These are phyloP conservation scores for Coleophoma cylindrospora DNA, from an alignment of 2,329 filamentous ascomycete species.

Conservation along the genomic window DNA sequence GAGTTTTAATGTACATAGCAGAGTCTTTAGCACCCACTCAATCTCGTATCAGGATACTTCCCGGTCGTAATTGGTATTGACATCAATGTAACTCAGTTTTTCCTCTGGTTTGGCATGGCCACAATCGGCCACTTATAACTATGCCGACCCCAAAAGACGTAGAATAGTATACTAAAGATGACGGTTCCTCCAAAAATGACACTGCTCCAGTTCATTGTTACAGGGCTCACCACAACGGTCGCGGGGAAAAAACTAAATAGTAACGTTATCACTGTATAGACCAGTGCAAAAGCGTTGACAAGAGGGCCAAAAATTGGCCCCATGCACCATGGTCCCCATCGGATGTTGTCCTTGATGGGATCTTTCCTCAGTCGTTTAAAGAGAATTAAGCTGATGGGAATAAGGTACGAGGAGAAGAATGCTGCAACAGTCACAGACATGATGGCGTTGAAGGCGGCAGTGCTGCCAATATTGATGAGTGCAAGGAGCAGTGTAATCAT, in stretches of 20 bases:
- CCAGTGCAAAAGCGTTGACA: conserved; percentile 8
- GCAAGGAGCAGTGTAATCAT: conserved; percentile 27
- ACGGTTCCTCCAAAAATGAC: conserved; percentile 63
- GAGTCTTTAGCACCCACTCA: too few species aligned
- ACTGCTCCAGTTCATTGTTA: conserved; percentile 64
- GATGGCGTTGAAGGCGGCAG: conserved; percentile 38
- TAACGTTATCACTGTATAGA: conserved; percentile 34
- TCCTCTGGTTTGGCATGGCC: too few species aligned
- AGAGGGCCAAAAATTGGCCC: conserved; percentile 16
- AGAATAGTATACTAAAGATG: conserved; percentile 55
- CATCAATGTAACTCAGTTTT: too few species aligned
- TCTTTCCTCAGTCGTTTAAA: conserved; percentile 34
- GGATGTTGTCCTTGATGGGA: conserved; percentile 13
- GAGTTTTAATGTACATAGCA: too few species aligned
- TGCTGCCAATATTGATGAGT: conserved; percentile 35
- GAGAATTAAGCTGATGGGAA: conserved; percentile 32
- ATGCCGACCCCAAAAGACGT: conserved; percentile 54
- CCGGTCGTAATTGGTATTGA: too few species aligned
- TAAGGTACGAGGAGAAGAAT: conserved; percentile 38
- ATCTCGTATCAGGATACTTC: too few species aligned
- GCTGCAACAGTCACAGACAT: conserved; percentile 36
- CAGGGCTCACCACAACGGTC: conserved; percentile 11
- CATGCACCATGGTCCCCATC: conserved; percentile 14
- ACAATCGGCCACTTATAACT: conserved; percentile 73
- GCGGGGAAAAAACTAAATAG: conserved; percentile 39